These are phyloP conservation scores for Salicornia ramosissima DNA, from an alignment of 148 eudicot species.

Conservation along the genomic window DNA sequence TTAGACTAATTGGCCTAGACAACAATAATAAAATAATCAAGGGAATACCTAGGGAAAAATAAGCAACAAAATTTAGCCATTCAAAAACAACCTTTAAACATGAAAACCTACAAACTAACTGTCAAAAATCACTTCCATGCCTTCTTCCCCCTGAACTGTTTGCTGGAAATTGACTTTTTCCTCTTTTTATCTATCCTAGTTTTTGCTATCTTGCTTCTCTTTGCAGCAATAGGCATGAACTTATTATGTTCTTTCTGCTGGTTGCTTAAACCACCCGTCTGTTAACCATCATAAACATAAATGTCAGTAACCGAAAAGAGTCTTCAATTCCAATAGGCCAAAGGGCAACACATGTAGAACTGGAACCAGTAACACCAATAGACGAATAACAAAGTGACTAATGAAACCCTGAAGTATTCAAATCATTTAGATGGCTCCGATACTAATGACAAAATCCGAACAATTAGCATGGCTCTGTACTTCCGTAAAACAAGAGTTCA, in stretches of 20 bases:
- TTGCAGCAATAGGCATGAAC: slow-evolving; percentile 79
- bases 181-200: slow-evolving; percentile 49
- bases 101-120: too few relatives aligned
- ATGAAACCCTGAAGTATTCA: too few relatives aligned
- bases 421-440: too few relatives aligned
- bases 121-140: slow-evolving; percentile 80
- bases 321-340: neutral
- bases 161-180: slow-evolving; percentile 39
- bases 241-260: slow-evolving; percentile 75
- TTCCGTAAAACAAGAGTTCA: neutral
- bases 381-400: too few relatives aligned
- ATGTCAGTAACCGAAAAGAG: neutral
- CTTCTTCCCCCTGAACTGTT: slow-evolving; percentile 88
- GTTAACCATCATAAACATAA: slow-evolving; percentile 18
- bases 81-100: too few relatives aligned
- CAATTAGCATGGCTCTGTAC: neutral
- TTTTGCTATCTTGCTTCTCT: slow-evolving; percentile 51
- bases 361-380: too few relatives aligned
- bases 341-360: neutral
- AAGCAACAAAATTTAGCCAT: too few relatives aligned
- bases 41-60: too few relatives aligned
- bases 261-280: slow-evolving; percentile 90
- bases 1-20: too few relatives aligned
- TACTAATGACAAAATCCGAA: too few relatives aligned
- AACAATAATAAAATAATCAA: too few relatives aligned